phyloP scores from a whole-genome alignment of 108 stramenopile genomes.

The Skeletonema menzelii region DNA sequence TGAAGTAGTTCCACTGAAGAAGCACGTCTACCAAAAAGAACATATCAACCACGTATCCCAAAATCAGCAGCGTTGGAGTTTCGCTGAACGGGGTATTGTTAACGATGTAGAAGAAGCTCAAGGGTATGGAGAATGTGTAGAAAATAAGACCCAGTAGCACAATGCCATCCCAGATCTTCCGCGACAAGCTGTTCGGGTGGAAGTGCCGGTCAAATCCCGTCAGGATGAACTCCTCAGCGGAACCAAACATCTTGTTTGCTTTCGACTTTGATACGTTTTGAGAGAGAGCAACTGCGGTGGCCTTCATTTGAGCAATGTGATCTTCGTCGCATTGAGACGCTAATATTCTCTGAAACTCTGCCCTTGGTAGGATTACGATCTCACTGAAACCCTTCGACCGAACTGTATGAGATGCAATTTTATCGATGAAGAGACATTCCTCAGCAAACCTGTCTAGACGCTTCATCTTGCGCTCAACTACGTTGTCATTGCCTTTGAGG shows the following conservation, averaged over 20 bases:
- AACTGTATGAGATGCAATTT: conserved; percentile 12
- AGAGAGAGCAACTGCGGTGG: conserved; percentile 15
- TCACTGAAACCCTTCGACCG: conserved; percentile 48
- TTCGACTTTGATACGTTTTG: conserved; percentile 23
- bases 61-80: conserved; percentile 13
- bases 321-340: conserved; percentile 38
- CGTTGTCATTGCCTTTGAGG: conserved; percentile 24
- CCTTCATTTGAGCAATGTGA: conserved; percentile 37
- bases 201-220: conserved; percentile 28
- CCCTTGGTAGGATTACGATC: conserved; percentile 32
- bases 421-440: conserved; percentile 40
- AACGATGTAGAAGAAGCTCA: conserved; percentile 26
- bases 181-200: conserved; percentile 26
- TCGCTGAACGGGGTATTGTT: conserved; percentile 21
- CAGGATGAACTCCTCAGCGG: conserved; percentile 30
- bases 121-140: conserved; percentile 36
- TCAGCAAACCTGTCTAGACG: conserved; percentile 42
- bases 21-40: conserved; percentile 30
- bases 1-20: conserved; percentile 33
- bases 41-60: conserved; percentile 34
- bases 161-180: conserved; percentile 22
- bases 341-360: conserved; percentile 39
- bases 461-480: conserved; percentile 46
- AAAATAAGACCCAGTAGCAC: conserved; percentile 27
- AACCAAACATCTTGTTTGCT: conserved; percentile 52